Evolutionary conservation across 2,329 filamentous ascomycete genomes (phyloP).

Genomic region (Colletotrichum sp.): DNA sequence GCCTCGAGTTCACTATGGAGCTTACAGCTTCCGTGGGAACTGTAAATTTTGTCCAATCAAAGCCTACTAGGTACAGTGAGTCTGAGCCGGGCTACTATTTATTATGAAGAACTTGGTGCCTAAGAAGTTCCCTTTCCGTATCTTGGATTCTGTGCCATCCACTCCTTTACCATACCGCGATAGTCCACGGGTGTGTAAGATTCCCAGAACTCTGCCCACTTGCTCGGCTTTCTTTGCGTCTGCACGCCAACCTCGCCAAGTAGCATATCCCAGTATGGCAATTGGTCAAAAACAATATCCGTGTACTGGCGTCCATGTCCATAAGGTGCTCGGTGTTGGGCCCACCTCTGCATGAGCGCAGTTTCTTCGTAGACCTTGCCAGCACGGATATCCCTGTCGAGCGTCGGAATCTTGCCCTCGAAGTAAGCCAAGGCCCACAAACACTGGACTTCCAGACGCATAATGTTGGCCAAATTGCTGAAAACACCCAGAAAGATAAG

Average conservation of each 20-base stretch:
- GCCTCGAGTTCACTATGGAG: no score
- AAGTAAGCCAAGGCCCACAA: constrained; percentile 66
- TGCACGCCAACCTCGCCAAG: constrained; percentile 58
- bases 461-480: constrained; percentile 47
- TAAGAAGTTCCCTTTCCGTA: neutral
- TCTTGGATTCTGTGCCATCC: constrained; percentile 28
- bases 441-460: constrained; percentile 51
- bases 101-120: neutral
- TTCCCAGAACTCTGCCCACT: constrained; percentile 43
- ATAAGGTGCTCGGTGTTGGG: constrained; percentile 53
- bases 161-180: constrained; percentile 47
- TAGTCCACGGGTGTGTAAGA: constrained; percentile 54
- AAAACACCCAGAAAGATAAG: constrained; percentile 54
- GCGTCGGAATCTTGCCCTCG: constrained; percentile 42
- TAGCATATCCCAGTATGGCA: constrained; percentile 64
- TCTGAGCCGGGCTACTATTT: neutral
- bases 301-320: constrained; percentile 55
- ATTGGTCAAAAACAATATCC: constrained; percentile 64
- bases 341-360: constrained; percentile 57
- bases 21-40: no score
- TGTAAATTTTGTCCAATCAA: no score
- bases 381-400: neutral
- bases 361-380: constrained; percentile 37
- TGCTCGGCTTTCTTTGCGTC: constrained; percentile 38
- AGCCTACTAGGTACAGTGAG: no score